A percentile compares a stretch with the other conserved stretches of the same genome.
Evolutionary conservation across 2,329 filamentous ascomycete species (phyloP).

Genomic region (Gaeumannomyces tritici): DNA sequence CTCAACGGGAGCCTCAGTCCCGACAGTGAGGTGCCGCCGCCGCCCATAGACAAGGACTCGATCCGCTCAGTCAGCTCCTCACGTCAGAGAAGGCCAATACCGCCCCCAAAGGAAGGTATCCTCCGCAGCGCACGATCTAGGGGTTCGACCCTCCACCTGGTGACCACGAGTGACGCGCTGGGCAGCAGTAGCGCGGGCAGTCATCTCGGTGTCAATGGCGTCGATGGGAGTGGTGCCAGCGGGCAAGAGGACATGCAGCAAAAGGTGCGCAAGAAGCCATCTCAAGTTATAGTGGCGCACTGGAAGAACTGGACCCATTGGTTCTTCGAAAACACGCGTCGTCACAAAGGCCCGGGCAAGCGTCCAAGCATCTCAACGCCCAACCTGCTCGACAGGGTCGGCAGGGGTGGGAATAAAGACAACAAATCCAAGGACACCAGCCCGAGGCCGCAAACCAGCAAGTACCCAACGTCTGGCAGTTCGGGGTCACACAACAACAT

Average conservation of each 20-base stretch:
- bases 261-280: slow-evolving; percentile 46
- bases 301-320: slow-evolving; percentile 58
- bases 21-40: slow-evolving; percentile 46
- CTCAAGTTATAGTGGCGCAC: slow-evolving; percentile 47
- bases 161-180: slow-evolving; percentile 52
- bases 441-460: slow-evolving; percentile 51
- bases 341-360: slow-evolving; percentile 37
- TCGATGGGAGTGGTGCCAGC: slow-evolving; percentile 12
- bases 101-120: slow-evolving; percentile 76
- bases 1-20: slow-evolving; percentile 32
- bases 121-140: slow-evolving; percentile 61
- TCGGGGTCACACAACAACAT: slow-evolving; percentile 26
- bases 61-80: slow-evolving; percentile 70
- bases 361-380: slow-evolving; percentile 49
- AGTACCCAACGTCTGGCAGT: slow-evolving; percentile 29
- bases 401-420: slow-evolving; percentile 33
- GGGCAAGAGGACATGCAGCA: slow-evolving; percentile 22
- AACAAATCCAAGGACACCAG: slow-evolving; percentile 41
- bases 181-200: slow-evolving; percentile 15
- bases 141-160: slow-evolving; percentile 79
- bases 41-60: slow-evolving; percentile 70
- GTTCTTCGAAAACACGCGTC: slow-evolving; percentile 49
- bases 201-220: neutral
- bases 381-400: slow-evolving; percentile 43
- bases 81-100: slow-evolving; percentile 62